phyloP scores from a whole-genome alignment of 2,329 filamentous ascomycete genomes.

The Plenodomus tracheiphilus region DNA sequence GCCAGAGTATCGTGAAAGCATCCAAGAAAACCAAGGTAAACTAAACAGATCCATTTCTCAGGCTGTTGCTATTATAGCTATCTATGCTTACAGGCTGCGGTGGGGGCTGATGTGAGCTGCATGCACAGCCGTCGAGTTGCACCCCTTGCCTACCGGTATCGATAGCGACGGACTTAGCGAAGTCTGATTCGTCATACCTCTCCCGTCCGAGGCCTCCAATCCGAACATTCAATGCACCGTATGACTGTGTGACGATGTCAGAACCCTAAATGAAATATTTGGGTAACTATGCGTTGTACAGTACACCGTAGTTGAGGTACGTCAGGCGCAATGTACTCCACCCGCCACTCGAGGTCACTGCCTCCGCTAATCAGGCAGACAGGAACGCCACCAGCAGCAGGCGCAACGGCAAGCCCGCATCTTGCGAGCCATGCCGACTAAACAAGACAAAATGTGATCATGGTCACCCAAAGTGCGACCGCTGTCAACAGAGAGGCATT shows the following conservation, averaged over 20 bases:
- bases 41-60: neutral
- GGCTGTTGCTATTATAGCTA: neutral
- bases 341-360: neutral
- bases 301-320: neutral
- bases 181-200: neutral
- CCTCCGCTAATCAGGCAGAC: slow-evolving; percentile 11
- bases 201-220: neutral
- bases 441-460: slow-evolving; percentile 43
- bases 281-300: neutral
- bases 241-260: neutral
- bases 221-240: neutral
- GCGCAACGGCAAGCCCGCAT: slow-evolving; percentile 39
- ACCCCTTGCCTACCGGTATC: neutral
- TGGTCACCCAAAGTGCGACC: slow-evolving; percentile 34
- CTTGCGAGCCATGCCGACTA: slow-evolving; percentile 39
- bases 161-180: neutral
- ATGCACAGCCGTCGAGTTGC: neutral
- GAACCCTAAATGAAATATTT: neutral
- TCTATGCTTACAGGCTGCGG: neutral
- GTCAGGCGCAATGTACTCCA: slow-evolving; percentile 2
- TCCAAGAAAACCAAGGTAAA: neutral
- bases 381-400: slow-evolving; percentile 32
- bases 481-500: slow-evolving; percentile 39
- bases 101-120: neutral
- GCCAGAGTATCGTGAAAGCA: neutral